Percentiles rank a stretch among this genome's conserved stretches.
Evolutionary conservation across 208 protist species (phyloP).

Genomic region (Leishmania amazonensis): DNA sequence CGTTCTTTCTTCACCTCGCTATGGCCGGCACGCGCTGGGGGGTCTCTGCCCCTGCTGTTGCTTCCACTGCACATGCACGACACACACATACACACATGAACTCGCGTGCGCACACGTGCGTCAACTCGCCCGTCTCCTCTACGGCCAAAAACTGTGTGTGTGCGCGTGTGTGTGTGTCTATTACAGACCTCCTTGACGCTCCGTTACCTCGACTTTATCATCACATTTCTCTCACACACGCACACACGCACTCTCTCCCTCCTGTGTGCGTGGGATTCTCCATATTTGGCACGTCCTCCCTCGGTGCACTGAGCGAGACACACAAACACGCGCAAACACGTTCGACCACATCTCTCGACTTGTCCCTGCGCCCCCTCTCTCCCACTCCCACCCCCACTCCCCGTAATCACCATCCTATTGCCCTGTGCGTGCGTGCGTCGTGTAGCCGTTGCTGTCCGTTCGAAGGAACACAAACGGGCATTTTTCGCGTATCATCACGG

Average conservation of each 20-base stretch:
- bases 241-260: not conserved
- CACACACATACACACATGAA: too few relatives aligned
- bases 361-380: not conserved
- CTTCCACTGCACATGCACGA: not conserved
- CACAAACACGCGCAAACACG: not conserved
- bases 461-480: too few relatives aligned
- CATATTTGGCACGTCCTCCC: not conserved
- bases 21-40: not conserved
- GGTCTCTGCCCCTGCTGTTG: not conserved
- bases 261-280: not conserved
- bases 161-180: not conserved
- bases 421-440: too few relatives aligned
- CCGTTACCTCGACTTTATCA: not conserved
- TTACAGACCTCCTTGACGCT: not conserved
- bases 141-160: not conserved
- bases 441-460: too few relatives aligned
- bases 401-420: too few relatives aligned
- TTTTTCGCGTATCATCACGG: too few relatives aligned
- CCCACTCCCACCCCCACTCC: not conserved
- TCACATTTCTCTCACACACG: too few relatives aligned
- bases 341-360: too few relatives aligned
- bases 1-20: not conserved
- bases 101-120: not conserved
- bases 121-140: not conserved
- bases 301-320: not conserved